A percentile compares a stretch with the other conserved stretches of the same genome.
phyloP scores from a whole-genome alignment of 768 basidiomycete species.

The Imleria badia region DNA sequence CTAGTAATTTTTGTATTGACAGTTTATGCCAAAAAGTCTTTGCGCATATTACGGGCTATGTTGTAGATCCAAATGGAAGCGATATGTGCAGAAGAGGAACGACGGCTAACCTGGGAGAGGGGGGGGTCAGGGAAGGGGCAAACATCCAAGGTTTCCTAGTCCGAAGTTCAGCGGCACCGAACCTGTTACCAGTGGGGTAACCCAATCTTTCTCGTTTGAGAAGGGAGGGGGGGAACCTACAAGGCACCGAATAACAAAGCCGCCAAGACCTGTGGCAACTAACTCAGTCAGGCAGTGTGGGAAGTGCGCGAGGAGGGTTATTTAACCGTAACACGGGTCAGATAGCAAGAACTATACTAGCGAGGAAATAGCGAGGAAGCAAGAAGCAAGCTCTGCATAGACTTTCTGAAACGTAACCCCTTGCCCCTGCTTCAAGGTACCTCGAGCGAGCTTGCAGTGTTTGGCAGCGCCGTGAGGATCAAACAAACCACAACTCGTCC shows the following conservation, averaged over 20 bases:
- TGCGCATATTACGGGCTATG: too few species aligned
- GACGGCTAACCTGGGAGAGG: too few species aligned
- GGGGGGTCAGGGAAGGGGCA: too few species aligned
- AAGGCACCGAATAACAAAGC: too few species aligned
- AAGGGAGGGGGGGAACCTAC: too few species aligned
- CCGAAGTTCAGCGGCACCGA: not conserved
- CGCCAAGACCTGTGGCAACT: too few species aligned
- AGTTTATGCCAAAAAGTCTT: not conserved
- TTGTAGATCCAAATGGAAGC: not conserved
- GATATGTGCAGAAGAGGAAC: not conserved
- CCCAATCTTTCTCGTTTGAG: too few species aligned
- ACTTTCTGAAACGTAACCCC: not conserved
- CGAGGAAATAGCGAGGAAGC: not conserved
- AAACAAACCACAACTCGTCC: constrained; percentile 22
- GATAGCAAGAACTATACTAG: not conserved
- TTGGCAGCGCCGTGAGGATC: constrained; percentile 4
- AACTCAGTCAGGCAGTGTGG: too few species aligned
- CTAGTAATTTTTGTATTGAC: not conserved
- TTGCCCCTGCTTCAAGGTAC: too few species aligned
- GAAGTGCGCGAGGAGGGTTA: not conserved
- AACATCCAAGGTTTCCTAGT: too few species aligned
- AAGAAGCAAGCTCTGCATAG: not conserved
- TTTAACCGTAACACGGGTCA: not conserved
- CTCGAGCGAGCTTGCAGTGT: not conserved
- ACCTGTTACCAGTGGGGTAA: not conserved